Evolutionary conservation across 441 rosid genomes (phyloP).

Genomic region (Macaranga tanarius): DNA sequence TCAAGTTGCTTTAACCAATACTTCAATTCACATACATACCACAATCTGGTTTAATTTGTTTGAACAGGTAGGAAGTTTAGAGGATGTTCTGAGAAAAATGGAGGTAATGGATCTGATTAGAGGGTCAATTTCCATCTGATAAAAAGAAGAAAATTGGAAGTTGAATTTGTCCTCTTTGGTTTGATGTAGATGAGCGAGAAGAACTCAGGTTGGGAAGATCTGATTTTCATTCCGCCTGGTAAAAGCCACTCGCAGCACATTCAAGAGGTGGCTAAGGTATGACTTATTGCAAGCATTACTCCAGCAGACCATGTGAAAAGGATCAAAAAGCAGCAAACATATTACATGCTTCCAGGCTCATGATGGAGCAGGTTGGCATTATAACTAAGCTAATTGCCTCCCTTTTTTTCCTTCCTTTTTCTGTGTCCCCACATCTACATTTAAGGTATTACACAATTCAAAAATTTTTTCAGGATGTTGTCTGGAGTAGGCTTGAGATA

Average conservation of each 20-base stretch:
- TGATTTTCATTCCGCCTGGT: slow-evolving; percentile 91
- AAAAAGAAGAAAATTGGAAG: slow-evolving; percentile 14
- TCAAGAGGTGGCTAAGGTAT: slow-evolving; percentile 52
- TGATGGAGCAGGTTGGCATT: slow-evolving; percentile 20
- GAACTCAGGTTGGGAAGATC: slow-evolving; percentile 91
- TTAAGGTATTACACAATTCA: neutral
- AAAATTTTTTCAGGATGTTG: slow-evolving; percentile 11
- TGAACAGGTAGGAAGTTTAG: slow-evolving; percentile 82
- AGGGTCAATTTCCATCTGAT: neutral
- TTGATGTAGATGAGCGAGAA: slow-evolving; percentile 61
- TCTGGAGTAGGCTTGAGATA: slow-evolving; percentile 20
- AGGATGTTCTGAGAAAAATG: slow-evolving; percentile 85
- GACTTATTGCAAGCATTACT: slow-evolving; percentile 24
- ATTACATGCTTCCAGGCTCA: slow-evolving; percentile 1
- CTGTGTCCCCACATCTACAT: neutral
- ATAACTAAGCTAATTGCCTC: slow-evolving; percentile 9
- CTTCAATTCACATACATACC: neutral
- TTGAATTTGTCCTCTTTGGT: slow-evolving; percentile 13
- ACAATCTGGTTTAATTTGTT: slow-evolving; percentile 19
- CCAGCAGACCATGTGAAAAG: slow-evolving; percentile 18
- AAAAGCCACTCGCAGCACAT: slow-evolving; percentile 82
- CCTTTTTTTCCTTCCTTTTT: neutral
- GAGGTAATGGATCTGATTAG: slow-evolving; percentile 50
- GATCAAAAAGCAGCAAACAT: slow-evolving; percentile 19
- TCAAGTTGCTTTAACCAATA: no score